Evolutionary conservation across 2,329 filamentous ascomycete species (phyloP).

Genomic region (Pseudodiploospora longispora): DNA sequence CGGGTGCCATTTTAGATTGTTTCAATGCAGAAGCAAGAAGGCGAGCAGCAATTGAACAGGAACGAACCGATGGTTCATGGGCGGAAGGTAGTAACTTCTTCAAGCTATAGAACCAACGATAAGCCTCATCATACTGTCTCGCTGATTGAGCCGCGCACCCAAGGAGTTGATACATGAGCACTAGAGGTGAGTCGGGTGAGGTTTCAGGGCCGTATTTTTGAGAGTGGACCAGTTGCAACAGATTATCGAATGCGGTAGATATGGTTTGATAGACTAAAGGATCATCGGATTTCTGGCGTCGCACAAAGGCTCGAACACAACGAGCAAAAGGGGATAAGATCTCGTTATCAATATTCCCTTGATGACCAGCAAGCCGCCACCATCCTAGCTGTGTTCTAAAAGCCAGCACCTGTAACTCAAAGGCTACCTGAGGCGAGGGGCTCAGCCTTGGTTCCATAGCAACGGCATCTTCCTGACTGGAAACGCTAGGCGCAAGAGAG

Average conservation of each 20-base stretch:
- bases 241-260: constrained; percentile 20
- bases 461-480: constrained; percentile 50
- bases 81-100: constrained; percentile 27
- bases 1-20: constrained; percentile 24
- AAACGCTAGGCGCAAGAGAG: constrained; percentile 59
- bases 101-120: constrained; percentile 45
- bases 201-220: constrained; percentile 25
- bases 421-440: constrained; percentile 46
- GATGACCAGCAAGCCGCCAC: constrained; percentile 56
- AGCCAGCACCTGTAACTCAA: constrained; percentile 57
- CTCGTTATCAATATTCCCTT: constrained; percentile 54
- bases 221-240: constrained; percentile 24
- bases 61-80: constrained; percentile 39
- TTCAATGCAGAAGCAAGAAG: constrained; percentile 48
- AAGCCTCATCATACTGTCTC: constrained; percentile 40
- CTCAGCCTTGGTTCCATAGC: constrained; percentile 47
- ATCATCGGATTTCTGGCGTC: constrained; percentile 37
- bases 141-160: constrained; percentile 40
- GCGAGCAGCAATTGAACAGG: constrained; percentile 46
- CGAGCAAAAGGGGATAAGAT: constrained; percentile 56
- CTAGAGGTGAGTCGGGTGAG: constrained; percentile 35
- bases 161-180: constrained; percentile 44
- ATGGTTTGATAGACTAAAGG: constrained; percentile 30
- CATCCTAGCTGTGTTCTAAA: constrained; percentile 54
- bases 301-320: constrained; percentile 53